phyloP scores from a whole-genome alignment of 352 stramenopile genomes.

The Globisporangium solare region DNA sequence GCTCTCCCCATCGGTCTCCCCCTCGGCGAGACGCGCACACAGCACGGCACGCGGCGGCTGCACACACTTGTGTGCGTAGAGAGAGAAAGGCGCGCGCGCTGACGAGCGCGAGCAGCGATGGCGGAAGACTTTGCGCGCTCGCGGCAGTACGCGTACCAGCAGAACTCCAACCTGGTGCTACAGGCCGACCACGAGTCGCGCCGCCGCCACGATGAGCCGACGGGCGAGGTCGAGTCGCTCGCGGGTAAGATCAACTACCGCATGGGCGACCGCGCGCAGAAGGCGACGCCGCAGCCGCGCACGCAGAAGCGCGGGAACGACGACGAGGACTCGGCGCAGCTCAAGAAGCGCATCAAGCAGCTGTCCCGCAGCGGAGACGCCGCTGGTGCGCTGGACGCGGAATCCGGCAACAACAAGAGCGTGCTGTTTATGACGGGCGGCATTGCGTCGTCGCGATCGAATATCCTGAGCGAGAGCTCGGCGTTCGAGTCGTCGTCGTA shows the following conservation, averaged over 20 bases:
- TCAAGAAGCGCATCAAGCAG: conserved; percentile 73
- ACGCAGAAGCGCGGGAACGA: conserved; percentile 29
- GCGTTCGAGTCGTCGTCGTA: conserved; percentile 84
- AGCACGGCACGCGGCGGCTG: no score
- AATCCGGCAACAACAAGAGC: conserved; percentile 18
- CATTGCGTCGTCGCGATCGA: conserved; percentile 31
- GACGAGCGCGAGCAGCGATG: conserved; percentile 33
- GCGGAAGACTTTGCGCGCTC: conserved; percentile 87
- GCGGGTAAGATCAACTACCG: conserved; percentile 67
- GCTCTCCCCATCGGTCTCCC: no score
- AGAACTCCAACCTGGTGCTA: conserved; percentile 95
- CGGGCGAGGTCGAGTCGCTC: conserved; percentile 85
- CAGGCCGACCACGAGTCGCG: conserved; percentile 87
- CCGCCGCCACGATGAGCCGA: conserved; percentile 75
- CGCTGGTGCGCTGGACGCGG: conserved; percentile 5
- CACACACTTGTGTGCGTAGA: no score
- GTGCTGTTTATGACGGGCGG: conserved; percentile 53
- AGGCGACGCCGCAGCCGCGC: conserved; percentile 40
- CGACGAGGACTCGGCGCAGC: conserved; percentile 34
- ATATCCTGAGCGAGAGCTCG: conserved; percentile 70
- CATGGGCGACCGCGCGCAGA: conserved; percentile 84
- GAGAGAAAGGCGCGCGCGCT: no score
- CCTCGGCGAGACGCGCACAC: no score
- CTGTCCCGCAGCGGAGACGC: conserved; percentile 22
- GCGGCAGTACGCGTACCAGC: conserved; percentile 89